phyloP scores from a whole-genome alignment of 768 basidiomycete species.

The Serpula lacrymans region DNA sequence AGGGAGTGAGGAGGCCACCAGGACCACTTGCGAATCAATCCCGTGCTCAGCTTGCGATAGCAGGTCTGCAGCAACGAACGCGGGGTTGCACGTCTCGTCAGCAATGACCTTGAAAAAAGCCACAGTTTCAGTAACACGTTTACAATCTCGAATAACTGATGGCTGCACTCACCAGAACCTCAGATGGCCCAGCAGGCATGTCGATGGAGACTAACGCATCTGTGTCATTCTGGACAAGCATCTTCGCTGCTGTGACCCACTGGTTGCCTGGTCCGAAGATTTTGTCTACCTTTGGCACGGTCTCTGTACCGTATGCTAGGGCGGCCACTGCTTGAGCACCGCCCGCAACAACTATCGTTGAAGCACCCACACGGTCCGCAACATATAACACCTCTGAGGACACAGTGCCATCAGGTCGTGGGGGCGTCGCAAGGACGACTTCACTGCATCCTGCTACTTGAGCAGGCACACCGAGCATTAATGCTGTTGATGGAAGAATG shows the following conservation, averaged over 20 bases:
- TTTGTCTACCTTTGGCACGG: slow-evolving; percentile 97
- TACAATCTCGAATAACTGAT: slow-evolving; percentile 31
- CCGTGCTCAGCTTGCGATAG: slow-evolving; percentile 99
- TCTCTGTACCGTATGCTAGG: slow-evolving; percentile 93
- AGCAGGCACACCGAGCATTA: slow-evolving; percentile 97
- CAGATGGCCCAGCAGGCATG: slow-evolving; percentile 98
- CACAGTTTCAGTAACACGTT: slow-evolving; percentile 31
- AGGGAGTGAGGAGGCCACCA: slow-evolving; percentile 75
- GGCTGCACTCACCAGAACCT: slow-evolving; percentile 84
- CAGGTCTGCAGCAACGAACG: slow-evolving; percentile 94
- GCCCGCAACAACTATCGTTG: slow-evolving; percentile 89
- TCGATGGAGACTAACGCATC: slow-evolving; percentile 96
- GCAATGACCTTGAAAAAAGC: slow-evolving; percentile 74
- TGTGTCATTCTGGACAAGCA: slow-evolving; percentile 98
- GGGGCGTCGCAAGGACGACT: slow-evolving; percentile 95
- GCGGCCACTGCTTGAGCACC: slow-evolving; percentile 96
- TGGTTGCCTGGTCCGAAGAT: slow-evolving; percentile 99
- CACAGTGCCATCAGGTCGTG: slow-evolving; percentile 86
- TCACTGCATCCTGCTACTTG: slow-evolving; percentile 94
- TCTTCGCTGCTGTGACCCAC: slow-evolving; percentile 99
- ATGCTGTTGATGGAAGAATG: slow-evolving; percentile 90
- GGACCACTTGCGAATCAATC: slow-evolving; percentile 95
- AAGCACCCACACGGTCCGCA: slow-evolving; percentile 86
- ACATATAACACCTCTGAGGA: slow-evolving; percentile 98
- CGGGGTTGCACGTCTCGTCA: slow-evolving; percentile 79